A percentile compares a stretch with the other conserved stretches of the same genome.
These are phyloP conservation scores for Phytopythium litorale DNA, from an alignment of 352 stramenopile species.

Conservation along the genomic window DNA sequence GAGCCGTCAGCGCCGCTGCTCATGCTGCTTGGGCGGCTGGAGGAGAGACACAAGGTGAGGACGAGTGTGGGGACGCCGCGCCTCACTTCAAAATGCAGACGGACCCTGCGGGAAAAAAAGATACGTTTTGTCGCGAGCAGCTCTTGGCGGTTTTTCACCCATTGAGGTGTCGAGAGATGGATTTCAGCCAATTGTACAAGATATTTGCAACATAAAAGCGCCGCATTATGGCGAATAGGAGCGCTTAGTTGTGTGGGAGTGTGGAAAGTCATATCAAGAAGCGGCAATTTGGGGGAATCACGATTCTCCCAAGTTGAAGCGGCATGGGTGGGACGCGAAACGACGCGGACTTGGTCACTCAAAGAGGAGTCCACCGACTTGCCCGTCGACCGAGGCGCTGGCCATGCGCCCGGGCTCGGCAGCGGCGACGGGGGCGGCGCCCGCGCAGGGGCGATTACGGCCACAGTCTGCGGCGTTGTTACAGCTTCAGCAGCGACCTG, in stretches of 20 bases:
- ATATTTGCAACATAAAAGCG: too few relatives aligned
- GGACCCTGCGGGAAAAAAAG: slow-evolving; percentile 4
- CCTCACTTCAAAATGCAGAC: slow-evolving; percentile 3
- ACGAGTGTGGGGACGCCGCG: not conserved
- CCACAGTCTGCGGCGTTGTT: slow-evolving; percentile 38
- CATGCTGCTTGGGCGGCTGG: not conserved
- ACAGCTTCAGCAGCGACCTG: slow-evolving; percentile 4
- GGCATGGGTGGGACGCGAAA: not conserved
- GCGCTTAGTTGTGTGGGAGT: not conserved
- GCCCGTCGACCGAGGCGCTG: not conserved
- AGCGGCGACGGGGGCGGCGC: slow-evolving; percentile 5
- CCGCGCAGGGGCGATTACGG: slow-evolving; percentile 27
- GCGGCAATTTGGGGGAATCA: not conserved
- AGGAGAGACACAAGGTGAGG: not conserved
- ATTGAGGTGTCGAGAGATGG: not conserved
- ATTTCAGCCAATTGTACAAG: not conserved
- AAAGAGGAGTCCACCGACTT: too few relatives aligned
- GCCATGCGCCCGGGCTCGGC: slow-evolving; percentile 5
- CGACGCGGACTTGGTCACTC: not conserved
- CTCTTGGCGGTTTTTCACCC: not conserved
- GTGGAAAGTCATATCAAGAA: not conserved
- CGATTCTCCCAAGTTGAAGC: not conserved
- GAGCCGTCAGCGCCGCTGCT: not conserved
- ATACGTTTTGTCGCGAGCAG: not conserved
- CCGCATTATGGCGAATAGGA: not conserved